Percentiles rank a stretch among this genome's conserved stretches.
These are phyloP conservation scores for Pythium coloratum DNA, from an alignment of 352 stramenopile genomes.

Conservation along the genomic window DNA sequence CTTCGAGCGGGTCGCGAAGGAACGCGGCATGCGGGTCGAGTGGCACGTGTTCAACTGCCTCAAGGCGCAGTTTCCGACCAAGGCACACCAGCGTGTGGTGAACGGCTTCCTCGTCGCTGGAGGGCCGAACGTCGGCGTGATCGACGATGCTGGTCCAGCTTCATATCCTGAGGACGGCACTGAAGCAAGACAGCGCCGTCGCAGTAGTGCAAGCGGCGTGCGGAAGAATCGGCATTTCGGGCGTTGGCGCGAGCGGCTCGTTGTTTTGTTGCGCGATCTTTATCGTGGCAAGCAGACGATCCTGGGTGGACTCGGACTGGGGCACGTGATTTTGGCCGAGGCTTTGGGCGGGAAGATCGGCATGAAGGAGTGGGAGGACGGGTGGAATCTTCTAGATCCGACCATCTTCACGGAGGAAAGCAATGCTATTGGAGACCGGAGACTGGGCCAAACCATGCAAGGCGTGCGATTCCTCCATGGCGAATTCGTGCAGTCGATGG, in stretches of 20 bases:
- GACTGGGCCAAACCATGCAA: conserved; percentile 4
- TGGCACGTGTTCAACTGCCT: conserved; percentile 45
- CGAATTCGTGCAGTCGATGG: conserved; percentile 25
- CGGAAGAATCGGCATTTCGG: conserved; percentile 29
- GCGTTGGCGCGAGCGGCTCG: conserved; percentile 21
- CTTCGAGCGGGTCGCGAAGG: conserved; percentile 31
- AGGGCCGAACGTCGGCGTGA: conserved; percentile 26
- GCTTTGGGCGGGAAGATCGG: conserved; percentile 21
- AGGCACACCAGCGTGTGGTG: conserved; percentile 28
- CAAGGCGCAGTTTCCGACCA: conserved; percentile 36
- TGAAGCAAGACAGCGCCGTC: conserved; percentile 4
- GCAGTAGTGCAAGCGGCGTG: not conserved
- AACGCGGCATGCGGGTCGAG: conserved; percentile 29
- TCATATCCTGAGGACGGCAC: not conserved
- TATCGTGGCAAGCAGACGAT: conserved; percentile 26
- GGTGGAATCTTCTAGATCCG: conserved; percentile 26
- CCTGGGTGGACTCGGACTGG: conserved; percentile 33
- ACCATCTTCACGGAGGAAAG: conserved; percentile 13
- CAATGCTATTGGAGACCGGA: not conserved
- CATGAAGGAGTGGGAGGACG: conserved; percentile 31
- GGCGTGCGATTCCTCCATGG: conserved; percentile 28
- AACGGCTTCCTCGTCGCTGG: conserved; percentile 39
- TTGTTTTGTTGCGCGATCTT: conserved; percentile 31
- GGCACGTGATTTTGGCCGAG: conserved; percentile 34
- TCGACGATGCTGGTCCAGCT: not conserved